Base-by-base conservation (phyloP, 805 yeast genomes). In the Yarrowia yakushimensis region DNA sequence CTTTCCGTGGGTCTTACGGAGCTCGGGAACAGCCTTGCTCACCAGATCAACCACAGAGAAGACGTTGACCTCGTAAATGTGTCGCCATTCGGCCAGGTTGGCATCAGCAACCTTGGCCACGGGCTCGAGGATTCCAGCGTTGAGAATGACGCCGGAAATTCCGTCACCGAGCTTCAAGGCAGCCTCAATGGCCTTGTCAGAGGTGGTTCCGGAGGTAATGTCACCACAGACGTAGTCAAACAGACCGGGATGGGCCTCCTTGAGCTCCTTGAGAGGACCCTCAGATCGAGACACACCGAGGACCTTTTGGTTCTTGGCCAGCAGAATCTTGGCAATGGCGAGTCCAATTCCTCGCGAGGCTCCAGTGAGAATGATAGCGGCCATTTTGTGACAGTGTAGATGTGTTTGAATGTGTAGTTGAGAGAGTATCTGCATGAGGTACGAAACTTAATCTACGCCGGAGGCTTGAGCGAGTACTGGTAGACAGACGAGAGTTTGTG, bases 41-140 rank as follows among this genome's bases (percentile, higher is more conserved):
- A 86, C 82, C 66, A 90, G 76, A 2, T 80, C 79, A 5, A 90
- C 87, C 4, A 86, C 80, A 5, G 96, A 82, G 71, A 91, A 90
- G 72, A 87, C 82, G 71, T 93, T 92, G 66, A 92, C 76, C 55
- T 91, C 90, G 69, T 82, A 91, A 30, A 86, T 77, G 43, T 70
- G 70, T 65, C 79, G 83, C 92, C 97, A 88, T 33, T 75, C 77
- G 3, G 69, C 73, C 2, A 85, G 71, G 55, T 83, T 76, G 12
- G 88, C 82, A n/a, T 80, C 74, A 13, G 76, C 82, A 70, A 65
- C 77, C 72, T 46, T 76, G 77, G 75, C 67, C 5, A 93, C 96
- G 0, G 97, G 97, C 22, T 84, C 91, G 65, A 94, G 76, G 0
- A 86, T 83, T 4, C 91, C 94, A 3, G 93, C 92, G 70, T 87